A percentile compares a stretch with the other conserved stretches of the same genome.
Evolutionary conservation across 176 grass and related monocot species (phyloP).

Genomic region (Eragrostis nindensis): DNA sequence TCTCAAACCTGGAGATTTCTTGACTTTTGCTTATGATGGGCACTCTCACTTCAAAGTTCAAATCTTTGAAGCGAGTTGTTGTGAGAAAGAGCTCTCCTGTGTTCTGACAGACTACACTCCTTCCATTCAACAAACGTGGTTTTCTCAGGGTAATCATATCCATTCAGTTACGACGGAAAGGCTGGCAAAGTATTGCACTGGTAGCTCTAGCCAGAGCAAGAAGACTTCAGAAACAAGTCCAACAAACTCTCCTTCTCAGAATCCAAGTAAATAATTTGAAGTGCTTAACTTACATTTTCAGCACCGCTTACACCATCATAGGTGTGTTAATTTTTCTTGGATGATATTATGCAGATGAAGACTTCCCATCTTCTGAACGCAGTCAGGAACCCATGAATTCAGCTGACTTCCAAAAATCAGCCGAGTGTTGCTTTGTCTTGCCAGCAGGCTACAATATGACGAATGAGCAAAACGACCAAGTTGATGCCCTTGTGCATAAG

Average conservation of each 20-base stretch:
- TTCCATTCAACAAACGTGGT: not conserved
- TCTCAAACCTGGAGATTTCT: slow-evolving; percentile 25
- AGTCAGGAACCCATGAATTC: slow-evolving; percentile 19
- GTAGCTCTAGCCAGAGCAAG: slow-evolving; percentile 1
- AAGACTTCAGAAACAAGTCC: not conserved
- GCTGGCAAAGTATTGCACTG: not conserved
- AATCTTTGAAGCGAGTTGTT: slow-evolving; percentile 45
- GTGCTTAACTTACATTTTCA: not conserved
- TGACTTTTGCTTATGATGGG: slow-evolving; percentile 28
- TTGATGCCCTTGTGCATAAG: slow-evolving; percentile 8
- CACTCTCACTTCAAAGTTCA: slow-evolving; percentile 49
- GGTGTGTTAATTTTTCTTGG: not conserved
- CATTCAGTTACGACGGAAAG: not conserved
- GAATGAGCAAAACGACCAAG: slow-evolving; percentile 1
- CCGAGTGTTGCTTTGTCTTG: not conserved
- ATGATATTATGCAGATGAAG: slow-evolving; percentile 19
- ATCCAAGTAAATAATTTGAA: slow-evolving; percentile 22
- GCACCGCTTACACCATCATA: not conserved
- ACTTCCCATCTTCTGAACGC: slow-evolving; percentile 25
- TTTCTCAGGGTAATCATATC: not conserved
- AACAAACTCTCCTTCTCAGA: slow-evolving; percentile 1
- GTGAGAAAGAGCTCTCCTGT: slow-evolving; percentile 43
- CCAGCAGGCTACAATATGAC: slow-evolving; percentile 32
- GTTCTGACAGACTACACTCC: not conserved
- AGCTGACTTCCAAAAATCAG: not conserved